Base-by-base conservation (phyloP, 495 filamentous ascomycete genomes). In the Aspergillus coremiiformis region DNA sequence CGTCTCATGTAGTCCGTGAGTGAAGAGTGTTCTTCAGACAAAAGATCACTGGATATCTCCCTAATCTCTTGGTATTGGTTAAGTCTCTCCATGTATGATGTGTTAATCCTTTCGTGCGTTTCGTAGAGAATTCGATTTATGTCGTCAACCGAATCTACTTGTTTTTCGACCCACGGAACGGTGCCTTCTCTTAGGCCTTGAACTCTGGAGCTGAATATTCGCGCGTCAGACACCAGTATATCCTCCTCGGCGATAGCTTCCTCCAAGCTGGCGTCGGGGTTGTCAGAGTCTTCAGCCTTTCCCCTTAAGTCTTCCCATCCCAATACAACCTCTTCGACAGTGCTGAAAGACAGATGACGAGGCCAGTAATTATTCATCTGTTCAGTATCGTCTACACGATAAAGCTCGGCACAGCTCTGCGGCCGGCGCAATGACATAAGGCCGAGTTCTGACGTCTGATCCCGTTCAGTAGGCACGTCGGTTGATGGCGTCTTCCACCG, bases 261-360 rank as follows among this genome's bases (percentile, higher is more conserved):
- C n/a, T 71, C 67, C 15, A 78, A 47, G 24, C 65, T 58, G 15
- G 52, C 51, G 20, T 63, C 50, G 26, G 58, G 37, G 33, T 52
- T 64, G 2, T 66, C 55, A 46, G 63, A 26, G 23, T 61, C 68
- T 8, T 53, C 54, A 8, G 75, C 53, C 37, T 68, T 59, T 9
- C 78, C 54, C 35, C 77, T 62, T 14, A 71, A 32, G 1, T 59
- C 73, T n/a, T 78, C 66, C 86, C 89, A 93, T 20, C 64, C 69
- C n/a, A 95, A 74, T 3, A 95, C 67, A 26, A 85, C 90, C 53
- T 95, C 89, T 66, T 94, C 89, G n/a, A 90, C 91, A 37, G 82
- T 77, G 55, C 85, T 87, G 63, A 97, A 97, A 4, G 89, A 95
- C 51, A 97, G 73, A 46, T 90, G 86, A 5, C 90, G 81, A 0